Conservation (phyloP, 768 basidiomycete genomes). For the Kwoniella sp. region DNA sequence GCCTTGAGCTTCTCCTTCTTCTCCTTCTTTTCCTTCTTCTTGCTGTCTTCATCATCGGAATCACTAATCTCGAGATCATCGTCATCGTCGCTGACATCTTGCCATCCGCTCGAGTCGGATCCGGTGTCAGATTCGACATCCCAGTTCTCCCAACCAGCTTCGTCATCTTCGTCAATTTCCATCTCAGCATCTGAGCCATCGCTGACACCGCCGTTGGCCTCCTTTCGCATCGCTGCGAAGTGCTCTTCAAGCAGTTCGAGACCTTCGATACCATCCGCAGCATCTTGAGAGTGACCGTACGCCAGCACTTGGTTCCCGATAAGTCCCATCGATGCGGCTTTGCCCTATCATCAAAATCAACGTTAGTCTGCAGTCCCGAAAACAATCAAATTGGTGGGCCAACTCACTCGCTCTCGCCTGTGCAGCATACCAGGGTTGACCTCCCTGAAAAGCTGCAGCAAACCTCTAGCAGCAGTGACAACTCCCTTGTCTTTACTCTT, state of each 20-base stretch:
- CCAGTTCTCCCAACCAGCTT: constrained; percentile 84
- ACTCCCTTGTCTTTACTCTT: constrained; percentile 95
- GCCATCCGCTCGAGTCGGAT: constrained; percentile 67
- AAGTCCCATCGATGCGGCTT: constrained; percentile 80
- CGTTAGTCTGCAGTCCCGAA: background rate
- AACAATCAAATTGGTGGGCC: constrained; percentile 14
- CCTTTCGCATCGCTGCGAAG: constrained; percentile 69
- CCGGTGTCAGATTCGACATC: constrained; percentile 64
- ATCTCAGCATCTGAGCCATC: constrained; percentile 57
- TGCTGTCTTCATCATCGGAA: constrained; percentile 72
- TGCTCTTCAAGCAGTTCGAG: constrained; percentile 85
- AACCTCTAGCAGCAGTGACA: constrained; percentile 79
- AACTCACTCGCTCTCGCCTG: constrained; percentile 65
- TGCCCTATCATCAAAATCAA: constrained; percentile 64
- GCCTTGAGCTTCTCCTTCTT: constrained; percentile 33
- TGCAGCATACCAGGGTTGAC: constrained; percentile 93
- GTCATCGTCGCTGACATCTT: constrained; percentile 69
- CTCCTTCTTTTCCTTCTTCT: constrained; percentile 31
- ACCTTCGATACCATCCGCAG: constrained; percentile 84
- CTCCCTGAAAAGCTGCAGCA: constrained; percentile 90
- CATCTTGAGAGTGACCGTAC: constrained; percentile 76
- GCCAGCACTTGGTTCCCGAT: constrained; percentile 67
- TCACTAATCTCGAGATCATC: constrained; percentile 77
- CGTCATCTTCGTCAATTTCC: constrained; percentile 60
- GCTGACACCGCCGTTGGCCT: constrained; percentile 58